A percentile compares a stretch with the other conserved stretches of the same genome.
phyloP scores from a whole-genome alignment of 1,284 basidiomycete genomes.

The Sporisorium sorghi region DNA sequence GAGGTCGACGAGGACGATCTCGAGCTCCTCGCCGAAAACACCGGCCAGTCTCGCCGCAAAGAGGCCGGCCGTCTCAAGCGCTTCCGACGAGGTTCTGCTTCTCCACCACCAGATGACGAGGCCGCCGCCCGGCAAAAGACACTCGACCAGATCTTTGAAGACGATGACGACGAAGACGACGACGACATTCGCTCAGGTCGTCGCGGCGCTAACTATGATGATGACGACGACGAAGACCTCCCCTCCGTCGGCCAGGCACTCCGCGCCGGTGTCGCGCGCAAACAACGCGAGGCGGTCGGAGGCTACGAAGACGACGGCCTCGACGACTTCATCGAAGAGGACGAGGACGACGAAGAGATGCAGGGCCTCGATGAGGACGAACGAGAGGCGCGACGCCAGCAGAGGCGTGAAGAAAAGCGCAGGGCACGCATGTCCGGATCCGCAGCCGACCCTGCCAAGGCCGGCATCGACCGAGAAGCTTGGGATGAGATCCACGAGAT shows the following conservation, averaged over 20 bases:
- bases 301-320: conserved; percentile 70
- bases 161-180: conserved; percentile 78
- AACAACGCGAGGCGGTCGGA: conserved; percentile 43
- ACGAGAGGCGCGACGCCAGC: conserved; percentile 79
- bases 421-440: conserved; percentile 74
- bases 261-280: conserved; percentile 42
- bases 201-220: conserved; percentile 69
- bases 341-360: conserved; percentile 71
- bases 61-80: conserved; percentile 61
- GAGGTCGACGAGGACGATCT: conserved; percentile 94
- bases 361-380: conserved; percentile 71
- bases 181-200: conserved; percentile 69
- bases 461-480: conserved; percentile 74
- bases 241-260: conserved; percentile 61
- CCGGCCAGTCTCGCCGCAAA: conserved; percentile 74
- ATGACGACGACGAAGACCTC: conserved; percentile 72
- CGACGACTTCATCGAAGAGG: conserved; percentile 84
- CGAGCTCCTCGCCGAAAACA: conserved; percentile 93
- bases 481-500: conserved; percentile 98
- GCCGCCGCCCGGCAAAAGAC: conserved; percentile 73
- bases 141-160: conserved; percentile 81
- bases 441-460: conserved; percentile 70
- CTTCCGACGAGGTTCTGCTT: conserved; percentile 72
- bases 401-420: conserved; percentile 73
- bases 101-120: conserved; percentile 72